Conservation (phyloP, 2,329 filamentous ascomycete genomes). For the Aspergillus ustus region DNA sequence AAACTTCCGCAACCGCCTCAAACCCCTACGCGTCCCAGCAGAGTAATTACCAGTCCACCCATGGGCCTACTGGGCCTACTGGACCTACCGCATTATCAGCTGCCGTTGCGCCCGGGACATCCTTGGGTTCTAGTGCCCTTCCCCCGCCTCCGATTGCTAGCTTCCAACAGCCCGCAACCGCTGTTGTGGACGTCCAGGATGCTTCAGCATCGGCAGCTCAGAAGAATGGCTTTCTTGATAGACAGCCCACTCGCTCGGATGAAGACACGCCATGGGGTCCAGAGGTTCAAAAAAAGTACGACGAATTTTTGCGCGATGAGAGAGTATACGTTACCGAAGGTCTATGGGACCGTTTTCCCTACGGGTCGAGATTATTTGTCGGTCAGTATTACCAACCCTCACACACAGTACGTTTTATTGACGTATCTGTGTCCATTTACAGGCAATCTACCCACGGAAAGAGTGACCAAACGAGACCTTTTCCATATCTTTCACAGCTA, state of each 20-base stretch:
- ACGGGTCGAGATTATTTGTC: conserved; percentile 55
- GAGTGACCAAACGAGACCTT: conserved; percentile 90
- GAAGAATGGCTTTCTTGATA: conserved; percentile 35
- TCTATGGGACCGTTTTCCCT: conserved; percentile 56
- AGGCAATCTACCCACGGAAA: conserved; percentile 92
- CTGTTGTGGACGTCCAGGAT: conserved; percentile 31
- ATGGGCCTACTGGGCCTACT: conserved; percentile 26
- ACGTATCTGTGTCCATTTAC: conserved; percentile 20
- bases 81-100: conserved; percentile 30
- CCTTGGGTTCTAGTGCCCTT: conserved; percentile 39
- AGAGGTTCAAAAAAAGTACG: conserved; percentile 54
- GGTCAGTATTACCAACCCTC: conserved; percentile 39
- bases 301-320: conserved; percentile 56
- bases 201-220: conserved; percentile 25
- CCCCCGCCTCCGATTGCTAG: conserved; percentile 48
- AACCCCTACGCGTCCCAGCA: conserved; percentile 36
- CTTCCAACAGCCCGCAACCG: conserved; percentile 40
- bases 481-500: conserved; percentile 88
- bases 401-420: background rate
- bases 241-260: conserved; percentile 32
- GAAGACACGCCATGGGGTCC: conserved; percentile 54
- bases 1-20: conserved; percentile 33
- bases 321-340: conserved; percentile 57
- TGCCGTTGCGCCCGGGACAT: conserved; percentile 42
- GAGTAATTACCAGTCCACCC: conserved; percentile 41